Evolutionary conservation across 2,329 filamentous ascomycete species (phyloP), one percentile per base, ranked within the genome.

Genomic region (Colletotrichum tofieldiae): DNA sequence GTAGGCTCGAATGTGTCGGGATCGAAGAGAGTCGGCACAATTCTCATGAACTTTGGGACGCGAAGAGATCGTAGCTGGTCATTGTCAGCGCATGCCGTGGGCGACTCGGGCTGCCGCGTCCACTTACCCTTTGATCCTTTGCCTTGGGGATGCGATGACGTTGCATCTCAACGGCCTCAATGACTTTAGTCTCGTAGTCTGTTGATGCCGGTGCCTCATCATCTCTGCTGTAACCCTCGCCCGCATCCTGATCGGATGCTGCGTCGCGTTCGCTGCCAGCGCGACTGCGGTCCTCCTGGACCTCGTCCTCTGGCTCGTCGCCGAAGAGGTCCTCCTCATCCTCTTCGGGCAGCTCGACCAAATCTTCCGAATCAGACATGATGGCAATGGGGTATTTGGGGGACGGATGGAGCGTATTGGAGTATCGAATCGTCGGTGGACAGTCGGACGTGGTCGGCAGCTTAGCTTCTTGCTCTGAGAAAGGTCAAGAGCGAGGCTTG

Each of bases 61-160:
- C 91, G 92, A 77, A 95, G 82, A 6, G 92, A 86, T 81, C 93
- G 92, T 60, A 94, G 85, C 92, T 94, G 61, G 5, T n/a, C 18
- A 29, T 23, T 14, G 26, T 72, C 12, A 72, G 70, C 37, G 51
- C 54, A 55, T 29, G 41, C 37, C 26, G 45, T n/a, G 65, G 47
- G 9, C 29, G 12, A 37, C 12, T 45, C 26, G 26, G 39, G 12
- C 5, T 16, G 54, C 43, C 67, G 65, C 56, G 43, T 62, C 11
- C 56, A 79, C 88, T 77, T 84, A 95, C 93, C 80, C 90, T 89
- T 78, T 91, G 91, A 78, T 95, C 92, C 75, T 88, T 91, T 47
- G 92, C 88, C 77, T 93, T 92, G 18, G 93, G 93, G 18, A 92
- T 84, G 62, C 90, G 87, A 79, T 95, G 93, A 56, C 93, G 88